Evolutionary conservation across 495 filamentous ascomycete genomes (phyloP), one percentile per base, ranked within the genome.

Genomic region (Penicillium herquei): DNA sequence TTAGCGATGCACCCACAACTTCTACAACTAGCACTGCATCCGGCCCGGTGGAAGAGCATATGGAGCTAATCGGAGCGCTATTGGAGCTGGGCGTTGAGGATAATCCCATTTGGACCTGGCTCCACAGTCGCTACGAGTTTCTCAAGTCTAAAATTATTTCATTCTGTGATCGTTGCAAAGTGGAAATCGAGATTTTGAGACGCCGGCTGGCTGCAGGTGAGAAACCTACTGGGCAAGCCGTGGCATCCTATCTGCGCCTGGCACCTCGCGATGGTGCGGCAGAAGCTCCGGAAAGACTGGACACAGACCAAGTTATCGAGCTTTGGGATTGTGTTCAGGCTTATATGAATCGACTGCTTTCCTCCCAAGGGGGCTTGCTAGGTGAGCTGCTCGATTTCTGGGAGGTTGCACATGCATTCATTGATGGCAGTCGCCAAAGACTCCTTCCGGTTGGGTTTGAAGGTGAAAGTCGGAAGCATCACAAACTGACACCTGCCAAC

Each of bases 91-190:
- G 94, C 18, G 92, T 96, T 10, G 87, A 94, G 17, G 91, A 98
- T 47, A 98, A 96, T 67, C 94, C 94, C 9, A 93, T 98, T 49
- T 96, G 89, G 89, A 81, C 91, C 1, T 98, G 94, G 94, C 81
- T 98, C 39, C 72, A 92, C 50, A 96, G 89, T 62, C 84, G 90
- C 6, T 92, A 89, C 61, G 90, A 96, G 45, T 88, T 92, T 62
- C 72, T 98, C 37, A 96, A 92, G 64, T 84, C 83, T 54, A 93
- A 89, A 57, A 92, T 96, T 44, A 80, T 80, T 9, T 76, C 83
- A 2, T 87, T 87, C 16, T 90, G 89, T 51, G 92, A 97, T 42
- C 82, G 90, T 16, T 87, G 89, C 31, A 87, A 88, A 64, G 85
- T 92, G 7, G 92, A 98, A 69, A 91, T 98, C 61, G 94, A 98